Evolutionary conservation across 345 rosid species (phyloP), one percentile per base, ranked within the genome.

Genomic region (Camelina neglecta): DNA sequence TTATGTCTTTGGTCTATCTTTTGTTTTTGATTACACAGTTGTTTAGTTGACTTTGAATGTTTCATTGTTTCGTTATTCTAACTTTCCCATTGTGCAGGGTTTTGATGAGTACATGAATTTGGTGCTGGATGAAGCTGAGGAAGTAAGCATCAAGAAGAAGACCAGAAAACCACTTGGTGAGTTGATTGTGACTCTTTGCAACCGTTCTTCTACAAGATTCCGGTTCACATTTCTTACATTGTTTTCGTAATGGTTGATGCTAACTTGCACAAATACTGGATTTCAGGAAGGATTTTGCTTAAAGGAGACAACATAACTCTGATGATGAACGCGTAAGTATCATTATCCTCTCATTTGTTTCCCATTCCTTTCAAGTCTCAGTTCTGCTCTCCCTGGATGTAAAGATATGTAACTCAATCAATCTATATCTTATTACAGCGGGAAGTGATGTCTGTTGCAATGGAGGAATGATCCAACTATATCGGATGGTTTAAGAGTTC

Each of bases 91-190:
- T 16, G 3, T 39, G 36, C 81, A 92, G 98, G 98, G 97, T 3
- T 92, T 94, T 71, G 97, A 90, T 71, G 98, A 94, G 81, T 92
- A 94, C 85, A 94, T 94, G 98, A 94, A 94, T 74, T 79, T 94
- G 73, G 98, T 94, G 58, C 78, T 92, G 72, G 98, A 92, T 26
- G 98, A 94, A 44, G 97, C 98, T 35, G 97, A 94, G 76, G 96
- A 94, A 83, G 96, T 94, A 68, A 88, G 79, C 61, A 26, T 94
- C 75, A 94, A 90, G 90, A 94, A 90, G 63, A 89, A 89, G 74
- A 90, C 84, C 53, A 89, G 89, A 78, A 92, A 94, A 80, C 69
- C 93, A 54, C 81, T 94, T 47, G 98, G 94, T 88, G 62, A 78
- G 63, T 79, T 69, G 15, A 39, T 33, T 33, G 21, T 18, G 10